phyloP scores from a whole-genome alignment of 352 stramenopile genomes.

The Globisporangium echinulatum region DNA sequence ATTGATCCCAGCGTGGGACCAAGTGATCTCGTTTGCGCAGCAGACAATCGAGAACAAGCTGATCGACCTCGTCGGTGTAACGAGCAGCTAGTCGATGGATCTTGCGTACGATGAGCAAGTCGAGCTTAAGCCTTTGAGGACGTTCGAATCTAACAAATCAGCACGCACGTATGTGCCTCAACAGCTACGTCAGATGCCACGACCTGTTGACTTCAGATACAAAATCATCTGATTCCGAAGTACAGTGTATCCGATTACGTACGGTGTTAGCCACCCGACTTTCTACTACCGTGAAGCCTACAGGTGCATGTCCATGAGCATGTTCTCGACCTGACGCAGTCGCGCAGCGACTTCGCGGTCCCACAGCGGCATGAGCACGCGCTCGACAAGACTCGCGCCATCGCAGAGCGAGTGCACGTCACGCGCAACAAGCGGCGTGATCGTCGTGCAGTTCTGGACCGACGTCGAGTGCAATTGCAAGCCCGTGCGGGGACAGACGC shows the following conservation, averaged over 20 bases:
- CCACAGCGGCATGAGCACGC: neutral
- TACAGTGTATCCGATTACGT: neutral
- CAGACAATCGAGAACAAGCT: neutral
- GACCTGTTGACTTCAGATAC: too few species aligned
- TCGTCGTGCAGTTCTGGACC: neutral
- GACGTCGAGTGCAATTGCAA: neutral
- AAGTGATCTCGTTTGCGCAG: neutral
- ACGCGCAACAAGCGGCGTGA: neutral
- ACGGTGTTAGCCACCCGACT: neutral
- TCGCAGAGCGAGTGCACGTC: neutral
- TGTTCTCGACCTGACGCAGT: slow-evolving; percentile 2
- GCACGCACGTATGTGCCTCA: too few species aligned
- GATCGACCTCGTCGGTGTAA: neutral
- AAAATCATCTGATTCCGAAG: too few species aligned
- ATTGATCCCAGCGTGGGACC: neutral
- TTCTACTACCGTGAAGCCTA: neutral
- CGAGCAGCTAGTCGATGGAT: too few species aligned
- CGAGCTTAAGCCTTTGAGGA: too few species aligned
- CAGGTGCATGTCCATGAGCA: neutral
- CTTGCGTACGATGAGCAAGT: too few species aligned
- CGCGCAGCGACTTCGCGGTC: neutral
- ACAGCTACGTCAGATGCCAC: too few species aligned
- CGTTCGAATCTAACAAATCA: too few species aligned
- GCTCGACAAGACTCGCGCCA: neutral
- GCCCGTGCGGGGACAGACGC: neutral